Conservation (phyloP, 495 filamentous ascomycete genomes). For the Aspergillus sparsus region DNA sequence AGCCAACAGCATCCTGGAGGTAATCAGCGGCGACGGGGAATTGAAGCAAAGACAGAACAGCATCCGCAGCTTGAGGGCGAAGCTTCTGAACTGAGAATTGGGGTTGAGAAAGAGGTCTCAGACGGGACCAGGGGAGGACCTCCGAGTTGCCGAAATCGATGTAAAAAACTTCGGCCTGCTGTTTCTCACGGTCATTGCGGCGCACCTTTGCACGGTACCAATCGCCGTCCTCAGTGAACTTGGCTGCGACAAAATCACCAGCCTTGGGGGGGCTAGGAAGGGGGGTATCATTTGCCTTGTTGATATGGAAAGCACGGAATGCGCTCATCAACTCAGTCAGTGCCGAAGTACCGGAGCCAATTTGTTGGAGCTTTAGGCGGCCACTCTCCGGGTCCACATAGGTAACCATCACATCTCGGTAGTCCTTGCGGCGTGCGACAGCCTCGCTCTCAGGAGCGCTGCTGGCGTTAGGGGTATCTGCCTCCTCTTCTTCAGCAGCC, state of each 20-base stretch:
- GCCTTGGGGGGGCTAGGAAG: conserved; percentile 81
- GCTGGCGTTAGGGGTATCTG: conserved; percentile 44
- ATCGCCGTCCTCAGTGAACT: conserved; percentile 80
- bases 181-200: conserved; percentile 85
- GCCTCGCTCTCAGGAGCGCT: conserved; percentile 52
- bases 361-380: conserved; percentile 82
- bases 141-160: conserved; percentile 97
- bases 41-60: conserved; percentile 83
- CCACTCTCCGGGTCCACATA: conserved; percentile 73
- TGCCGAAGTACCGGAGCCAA: conserved; percentile 78
- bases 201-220: conserved; percentile 95
- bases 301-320: conserved; percentile 84
- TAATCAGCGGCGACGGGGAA: conserved; percentile 80
- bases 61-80: conserved; percentile 83
- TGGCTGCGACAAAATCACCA: conserved; percentile 85
- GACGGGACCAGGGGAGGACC: conserved; percentile 74
- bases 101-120: conserved; percentile 74
- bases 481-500: conserved; percentile 54
- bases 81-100: conserved; percentile 80
- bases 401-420: conserved; percentile 88
- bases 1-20: conserved; percentile 70
- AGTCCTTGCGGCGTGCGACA: conserved; percentile 70
- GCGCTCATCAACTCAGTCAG: conserved; percentile 83
- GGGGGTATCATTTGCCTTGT: conserved; percentile 66
- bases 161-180: conserved; percentile 87